Percentiles rank a stretch among this genome's conserved stretches.
phyloP scores from a whole-genome alignment of 73 alveolate genomes.

The Paramecium pentaurelia region DNA sequence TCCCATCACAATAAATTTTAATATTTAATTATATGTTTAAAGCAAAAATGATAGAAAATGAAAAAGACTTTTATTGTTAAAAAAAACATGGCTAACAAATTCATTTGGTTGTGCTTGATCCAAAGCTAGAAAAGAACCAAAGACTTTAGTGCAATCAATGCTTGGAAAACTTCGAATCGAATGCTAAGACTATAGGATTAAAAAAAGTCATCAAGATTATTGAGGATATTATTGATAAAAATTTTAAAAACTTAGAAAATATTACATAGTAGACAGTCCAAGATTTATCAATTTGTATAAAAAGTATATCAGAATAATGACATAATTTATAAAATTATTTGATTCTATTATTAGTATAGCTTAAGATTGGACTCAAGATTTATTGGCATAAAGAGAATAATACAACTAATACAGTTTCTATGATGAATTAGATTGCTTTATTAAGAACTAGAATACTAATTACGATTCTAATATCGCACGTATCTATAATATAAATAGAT shows the following conservation, averaged over 20 bases:
- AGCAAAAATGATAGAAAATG: neutral
- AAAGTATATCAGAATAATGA: neutral
- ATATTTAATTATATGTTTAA: neutral
- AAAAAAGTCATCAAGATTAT: neutral
- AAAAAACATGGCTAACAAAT: neutral
- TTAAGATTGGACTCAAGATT: neutral
- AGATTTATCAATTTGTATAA: neutral
- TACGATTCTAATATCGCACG: neutral
- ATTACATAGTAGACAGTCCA: neutral
- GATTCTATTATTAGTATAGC: neutral
- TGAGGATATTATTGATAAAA: neutral
- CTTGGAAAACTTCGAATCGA: neutral
- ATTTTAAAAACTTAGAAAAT: neutral
- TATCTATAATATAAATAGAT: neutral
- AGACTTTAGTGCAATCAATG: neutral
- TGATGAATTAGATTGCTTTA: neutral
- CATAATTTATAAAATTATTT: neutral
- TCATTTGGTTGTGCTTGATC: neutral
- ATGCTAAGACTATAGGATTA: neutral
- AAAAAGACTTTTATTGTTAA: neutral
- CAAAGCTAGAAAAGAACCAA: neutral
- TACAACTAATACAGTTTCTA: neutral
- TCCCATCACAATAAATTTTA: too few species aligned
- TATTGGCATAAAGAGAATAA: neutral
- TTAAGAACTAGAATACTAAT: neutral